Evolutionary conservation across 495 filamentous ascomycete species (phyloP).

Genomic region (Xylaria castorea): DNA sequence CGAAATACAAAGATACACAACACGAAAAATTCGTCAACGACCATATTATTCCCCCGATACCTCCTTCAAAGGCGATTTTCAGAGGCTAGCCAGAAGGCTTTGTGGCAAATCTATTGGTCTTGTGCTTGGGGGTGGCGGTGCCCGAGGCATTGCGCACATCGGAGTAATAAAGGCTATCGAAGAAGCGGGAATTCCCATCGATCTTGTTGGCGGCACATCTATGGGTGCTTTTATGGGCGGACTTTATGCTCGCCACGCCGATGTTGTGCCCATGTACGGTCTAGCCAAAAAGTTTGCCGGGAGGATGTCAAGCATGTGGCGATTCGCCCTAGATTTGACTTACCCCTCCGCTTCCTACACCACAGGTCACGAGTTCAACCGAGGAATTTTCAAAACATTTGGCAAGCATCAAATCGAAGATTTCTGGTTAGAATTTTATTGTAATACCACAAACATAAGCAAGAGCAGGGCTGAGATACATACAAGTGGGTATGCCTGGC

Average conservation of each 20-base stretch:
- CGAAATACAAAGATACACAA: constrained; percentile 97
- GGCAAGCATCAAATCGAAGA: constrained; percentile 97
- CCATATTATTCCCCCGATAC: constrained; percentile 90
- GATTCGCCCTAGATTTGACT: constrained; percentile 92
- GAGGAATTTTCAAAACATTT: constrained; percentile 98
- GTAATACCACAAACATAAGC: constrained; percentile 97
- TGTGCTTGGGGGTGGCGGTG: constrained; percentile 92
- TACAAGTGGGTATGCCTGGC: constrained; percentile 94
- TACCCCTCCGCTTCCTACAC: constrained; percentile 96
- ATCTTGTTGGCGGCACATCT: constrained; percentile 94
- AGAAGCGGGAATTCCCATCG: constrained; percentile 94
- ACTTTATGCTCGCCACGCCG: constrained; percentile 93
- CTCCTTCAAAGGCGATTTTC: constrained; percentile 95
- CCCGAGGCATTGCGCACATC: constrained; percentile 87
- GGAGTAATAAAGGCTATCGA: constrained; percentile 95
- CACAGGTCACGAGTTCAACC: constrained; percentile 98
- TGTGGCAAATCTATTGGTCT: constrained; percentile 95
- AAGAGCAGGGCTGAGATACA: constrained; percentile 89
- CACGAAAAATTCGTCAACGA: constrained; percentile 80
- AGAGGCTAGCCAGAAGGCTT: constrained; percentile 85
- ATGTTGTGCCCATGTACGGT: constrained; percentile 95
- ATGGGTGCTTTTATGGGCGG: constrained; percentile 98
- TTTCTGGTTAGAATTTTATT: constrained; percentile 99
- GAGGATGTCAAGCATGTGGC: constrained; percentile 96
- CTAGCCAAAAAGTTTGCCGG: constrained; percentile 96